Percentiles rank a stretch among this genome's conserved stretches.
Evolutionary conservation across 306 rosid genomes (phyloP).

Genomic region (Biancaea sappan): DNA sequence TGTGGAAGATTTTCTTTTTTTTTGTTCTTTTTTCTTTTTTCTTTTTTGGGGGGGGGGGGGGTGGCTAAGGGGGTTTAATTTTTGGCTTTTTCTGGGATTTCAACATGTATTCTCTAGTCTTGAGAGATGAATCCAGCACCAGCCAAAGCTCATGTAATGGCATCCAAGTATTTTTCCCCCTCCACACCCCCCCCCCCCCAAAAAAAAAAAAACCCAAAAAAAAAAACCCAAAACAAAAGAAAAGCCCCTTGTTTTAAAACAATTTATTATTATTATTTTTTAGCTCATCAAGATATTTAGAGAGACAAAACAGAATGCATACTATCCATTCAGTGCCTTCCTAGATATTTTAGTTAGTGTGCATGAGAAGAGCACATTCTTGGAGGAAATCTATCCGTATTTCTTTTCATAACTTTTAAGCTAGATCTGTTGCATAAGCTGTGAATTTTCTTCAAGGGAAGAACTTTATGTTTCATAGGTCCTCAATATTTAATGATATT

Average conservation of each 20-base stretch:
- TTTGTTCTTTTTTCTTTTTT: background rate
- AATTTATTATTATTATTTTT: too few species aligned
- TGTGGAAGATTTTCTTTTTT: background rate
- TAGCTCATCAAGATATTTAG: conserved; percentile 10
- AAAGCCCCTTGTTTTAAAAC: too few species aligned
- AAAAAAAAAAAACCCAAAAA: too few species aligned
- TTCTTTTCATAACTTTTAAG: background rate
- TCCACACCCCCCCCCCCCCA: too few species aligned
- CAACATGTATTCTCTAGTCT: background rate
- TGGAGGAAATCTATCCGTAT: background rate
- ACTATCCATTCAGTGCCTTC: background rate
- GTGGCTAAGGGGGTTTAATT: too few species aligned
- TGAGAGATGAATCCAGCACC: too few species aligned
- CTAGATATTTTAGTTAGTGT: background rate
- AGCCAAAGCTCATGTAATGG: too few species aligned
- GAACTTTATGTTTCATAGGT: background rate
- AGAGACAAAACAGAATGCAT: background rate
- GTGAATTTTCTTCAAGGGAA: background rate
- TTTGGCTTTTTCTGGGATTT: background rate
- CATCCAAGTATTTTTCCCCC: background rate
- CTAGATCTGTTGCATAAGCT: background rate
- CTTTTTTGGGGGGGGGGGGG: background rate
- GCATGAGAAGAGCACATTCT: background rate
- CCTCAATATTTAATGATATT: background rate
- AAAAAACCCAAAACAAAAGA: too few species aligned